These are phyloP conservation scores for Imleria badia DNA, from an alignment of 768 basidiomycete species.

Conservation along the genomic window DNA sequence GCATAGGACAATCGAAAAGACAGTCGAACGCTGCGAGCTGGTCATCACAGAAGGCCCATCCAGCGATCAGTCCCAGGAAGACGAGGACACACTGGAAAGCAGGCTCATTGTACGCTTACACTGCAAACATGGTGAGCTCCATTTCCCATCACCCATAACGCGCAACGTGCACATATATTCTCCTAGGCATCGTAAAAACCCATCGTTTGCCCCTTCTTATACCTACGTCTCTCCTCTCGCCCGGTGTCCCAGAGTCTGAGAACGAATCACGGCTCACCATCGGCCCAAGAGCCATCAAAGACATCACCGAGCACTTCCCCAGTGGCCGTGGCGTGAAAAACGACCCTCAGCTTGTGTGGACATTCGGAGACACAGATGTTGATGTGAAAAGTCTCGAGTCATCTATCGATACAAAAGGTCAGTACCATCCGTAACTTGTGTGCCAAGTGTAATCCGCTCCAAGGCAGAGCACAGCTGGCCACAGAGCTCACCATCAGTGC, in stretches of 20 bases:
- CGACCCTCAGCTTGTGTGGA: conserved; percentile 82
- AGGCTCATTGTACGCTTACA: conserved; percentile 69
- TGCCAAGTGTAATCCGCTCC: not conserved
- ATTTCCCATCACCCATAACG: not conserved
- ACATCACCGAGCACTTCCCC: conserved; percentile 82
- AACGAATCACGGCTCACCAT: conserved; percentile 68
- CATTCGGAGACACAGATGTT: conserved; percentile 68
- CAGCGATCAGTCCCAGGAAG: conserved; percentile 33
- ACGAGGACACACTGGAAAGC: conserved; percentile 64
- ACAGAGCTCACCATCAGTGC: conserved; percentile 76
- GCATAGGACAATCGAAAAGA: conserved; percentile 72
- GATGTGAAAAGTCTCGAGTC: conserved; percentile 67
- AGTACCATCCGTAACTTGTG: not conserved
- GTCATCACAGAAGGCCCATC: conserved; percentile 58
- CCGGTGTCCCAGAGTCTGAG: conserved; percentile 56
- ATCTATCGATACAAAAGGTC: conserved; percentile 65
- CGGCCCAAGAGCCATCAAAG: conserved; percentile 69
- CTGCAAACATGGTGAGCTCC: conserved; percentile 74
- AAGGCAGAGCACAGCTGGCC: conserved; percentile 62
- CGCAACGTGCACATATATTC: conserved; percentile 10
- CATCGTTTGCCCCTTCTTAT: conserved; percentile 67
- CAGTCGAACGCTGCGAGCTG: conserved; percentile 74
- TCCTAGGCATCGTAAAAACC: conserved; percentile 74
- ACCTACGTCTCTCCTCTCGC: conserved; percentile 59
- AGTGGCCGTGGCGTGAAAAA: conserved; percentile 57